These are phyloP conservation scores for Triticum monococcum DNA, from an alignment of 176 grass and related monocot genomes.

Conservation along the genomic window DNA sequence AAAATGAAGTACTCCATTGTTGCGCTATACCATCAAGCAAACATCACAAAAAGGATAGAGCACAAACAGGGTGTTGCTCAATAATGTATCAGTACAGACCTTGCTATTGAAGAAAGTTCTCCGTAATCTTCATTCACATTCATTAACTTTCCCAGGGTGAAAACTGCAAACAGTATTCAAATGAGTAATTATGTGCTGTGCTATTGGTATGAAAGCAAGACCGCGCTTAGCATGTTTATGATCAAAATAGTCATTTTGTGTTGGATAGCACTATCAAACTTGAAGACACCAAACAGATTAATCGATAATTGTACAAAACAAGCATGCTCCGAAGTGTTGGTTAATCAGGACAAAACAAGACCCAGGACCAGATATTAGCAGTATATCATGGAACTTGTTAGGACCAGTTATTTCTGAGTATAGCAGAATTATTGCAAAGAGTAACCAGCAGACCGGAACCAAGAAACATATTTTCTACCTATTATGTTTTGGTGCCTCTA, in stretches of 20 bases:
- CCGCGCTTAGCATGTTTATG: neutral
- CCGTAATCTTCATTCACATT: constrained; percentile 79
- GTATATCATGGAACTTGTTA: neutral
- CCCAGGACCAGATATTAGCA: neutral
- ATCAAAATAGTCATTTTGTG: neutral
- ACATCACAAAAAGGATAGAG: neutral
- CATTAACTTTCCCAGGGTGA: constrained; percentile 86
- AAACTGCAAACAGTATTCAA: constrained; percentile 48
- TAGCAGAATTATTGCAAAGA: neutral
- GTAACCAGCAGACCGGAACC: neutral
- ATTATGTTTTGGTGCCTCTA: neutral
- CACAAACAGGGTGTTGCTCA: neutral
- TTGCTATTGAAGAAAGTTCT: constrained; percentile 79
- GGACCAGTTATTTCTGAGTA: neutral
- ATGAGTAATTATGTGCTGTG: neutral
- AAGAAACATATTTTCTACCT: neutral
- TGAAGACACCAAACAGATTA: neutral
- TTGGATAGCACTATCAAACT: constrained; percentile 6
- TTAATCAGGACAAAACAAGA: neutral
- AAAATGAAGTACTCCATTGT: neutral
- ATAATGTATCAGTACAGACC: constrained; percentile 37
- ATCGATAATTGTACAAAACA: neutral
- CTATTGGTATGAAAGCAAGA: neutral
- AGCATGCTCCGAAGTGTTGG: neutral
- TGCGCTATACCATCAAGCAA: constrained; percentile 13